Evolutionary conservation across 306 rosid species (phyloP).

Genomic region (Biancaea sappan): DNA sequence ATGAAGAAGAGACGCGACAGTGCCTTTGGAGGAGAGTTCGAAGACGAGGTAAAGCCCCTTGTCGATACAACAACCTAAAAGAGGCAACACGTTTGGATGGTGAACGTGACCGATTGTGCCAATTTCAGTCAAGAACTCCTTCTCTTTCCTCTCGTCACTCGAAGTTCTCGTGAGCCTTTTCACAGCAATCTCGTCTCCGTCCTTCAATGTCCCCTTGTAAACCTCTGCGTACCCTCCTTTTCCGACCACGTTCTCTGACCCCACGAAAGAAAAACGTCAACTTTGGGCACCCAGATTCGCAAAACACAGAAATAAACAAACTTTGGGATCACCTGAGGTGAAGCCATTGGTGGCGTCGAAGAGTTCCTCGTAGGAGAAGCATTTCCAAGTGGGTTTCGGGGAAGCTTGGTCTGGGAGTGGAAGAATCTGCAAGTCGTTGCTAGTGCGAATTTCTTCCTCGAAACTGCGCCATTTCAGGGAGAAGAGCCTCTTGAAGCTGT

Average conservation of each 20-base stretch:
- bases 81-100: constrained; percentile 75
- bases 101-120: constrained; percentile 89
- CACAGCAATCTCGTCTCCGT: constrained; percentile 82
- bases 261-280: constrained; percentile 14
- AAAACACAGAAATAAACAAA: not conserved
- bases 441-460: constrained; percentile 36
- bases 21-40: constrained; percentile 75
- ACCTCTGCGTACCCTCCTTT: constrained; percentile 95
- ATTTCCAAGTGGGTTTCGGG: constrained; percentile 83
- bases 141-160: constrained; percentile 85
- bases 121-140: constrained; percentile 88
- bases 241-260: constrained; percentile 79
- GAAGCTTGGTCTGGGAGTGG: constrained; percentile 38
- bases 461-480: constrained; percentile 61
- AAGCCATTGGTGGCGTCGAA: constrained; percentile 79
- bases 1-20: constrained; percentile 84
- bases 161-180: constrained; percentile 75
- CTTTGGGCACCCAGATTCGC: constrained; percentile 1
- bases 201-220: constrained; percentile 64
- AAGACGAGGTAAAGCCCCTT: constrained; percentile 86
- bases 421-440: constrained; percentile 35
- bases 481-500: constrained; percentile 79
- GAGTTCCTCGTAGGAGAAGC: constrained; percentile 77
- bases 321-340: constrained; percentile 60
- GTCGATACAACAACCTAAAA: constrained; percentile 84